Conservation (phyloP, 2,329 filamentous ascomycete species). For the Ceratocystis cubensis region DNA sequence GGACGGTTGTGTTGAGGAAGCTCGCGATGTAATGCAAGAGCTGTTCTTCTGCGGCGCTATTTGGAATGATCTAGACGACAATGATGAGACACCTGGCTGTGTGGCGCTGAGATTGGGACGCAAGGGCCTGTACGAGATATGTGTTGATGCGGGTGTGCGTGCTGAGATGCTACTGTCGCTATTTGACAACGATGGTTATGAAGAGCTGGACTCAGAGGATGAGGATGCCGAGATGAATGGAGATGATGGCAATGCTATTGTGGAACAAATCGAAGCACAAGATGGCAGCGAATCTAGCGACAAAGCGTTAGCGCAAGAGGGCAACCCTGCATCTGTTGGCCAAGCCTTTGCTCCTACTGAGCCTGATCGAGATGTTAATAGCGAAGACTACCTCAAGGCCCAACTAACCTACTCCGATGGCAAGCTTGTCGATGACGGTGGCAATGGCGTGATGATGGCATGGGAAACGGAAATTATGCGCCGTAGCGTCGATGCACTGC, state of each 20-base stretch:
- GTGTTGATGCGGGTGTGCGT: constrained; percentile 80
- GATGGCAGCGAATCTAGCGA: constrained; percentile 27
- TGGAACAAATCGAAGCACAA: constrained; percentile 23
- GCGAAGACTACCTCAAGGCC: constrained; percentile 55
- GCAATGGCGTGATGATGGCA: constrained; percentile 87
- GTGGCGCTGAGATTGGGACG: constrained; percentile 60
- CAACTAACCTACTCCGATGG: constrained; percentile 50
- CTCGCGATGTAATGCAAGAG: constrained; percentile 56
- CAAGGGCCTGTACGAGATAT: constrained; percentile 60
- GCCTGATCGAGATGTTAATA: constrained; percentile 39
- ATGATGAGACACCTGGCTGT: constrained; percentile 85
- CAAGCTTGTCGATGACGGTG: constrained; percentile 58
- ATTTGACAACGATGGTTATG: constrained; percentile 57
- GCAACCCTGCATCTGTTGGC: constrained; percentile 28
- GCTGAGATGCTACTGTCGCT: constrained; percentile 78
- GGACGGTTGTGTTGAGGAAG: constrained; percentile 42
- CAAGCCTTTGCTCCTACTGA: constrained; percentile 31
- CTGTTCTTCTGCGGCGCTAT: constrained; percentile 82
- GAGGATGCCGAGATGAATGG: constrained; percentile 34
- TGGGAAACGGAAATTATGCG: constrained; percentile 86
- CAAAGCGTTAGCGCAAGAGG: constrained; percentile 22
- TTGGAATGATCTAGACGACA: constrained; percentile 87
- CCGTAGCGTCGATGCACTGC: constrained; percentile 55
- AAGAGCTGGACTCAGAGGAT: constrained; percentile 50
- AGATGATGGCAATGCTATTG: constrained; percentile 28